These are phyloP conservation scores for Eucalyptus decipiens DNA, from an alignment of 345 rosid species.

Conservation along the genomic window DNA sequence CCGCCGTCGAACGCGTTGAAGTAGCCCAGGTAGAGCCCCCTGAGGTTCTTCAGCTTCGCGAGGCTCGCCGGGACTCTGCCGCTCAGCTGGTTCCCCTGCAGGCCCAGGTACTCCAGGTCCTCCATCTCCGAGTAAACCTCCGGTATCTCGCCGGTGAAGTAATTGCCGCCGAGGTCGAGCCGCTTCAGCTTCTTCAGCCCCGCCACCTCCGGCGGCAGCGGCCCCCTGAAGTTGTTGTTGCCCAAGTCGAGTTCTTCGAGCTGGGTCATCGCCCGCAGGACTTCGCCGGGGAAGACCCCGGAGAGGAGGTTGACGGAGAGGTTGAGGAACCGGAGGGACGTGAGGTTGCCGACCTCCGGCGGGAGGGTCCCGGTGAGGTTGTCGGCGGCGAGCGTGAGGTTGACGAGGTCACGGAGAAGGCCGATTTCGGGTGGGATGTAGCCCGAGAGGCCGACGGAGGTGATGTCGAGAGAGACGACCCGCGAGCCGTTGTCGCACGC, in stretches of 20 bases:
- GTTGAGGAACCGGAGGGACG: conserved; percentile 43
- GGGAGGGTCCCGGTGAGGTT: conserved; percentile 65
- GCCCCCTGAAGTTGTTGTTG: conserved; percentile 62
- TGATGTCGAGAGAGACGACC: conserved; percentile 51
- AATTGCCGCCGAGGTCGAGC: conserved; percentile 70
- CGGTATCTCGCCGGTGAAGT: conserved; percentile 63
- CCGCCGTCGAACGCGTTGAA: conserved; percentile 46
- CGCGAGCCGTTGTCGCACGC: conserved; percentile 38
- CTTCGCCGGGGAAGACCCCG: conserved; percentile 51
- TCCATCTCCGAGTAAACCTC: conserved; percentile 52
- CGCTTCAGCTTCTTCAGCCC: conserved; percentile 43
- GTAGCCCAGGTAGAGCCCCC: conserved; percentile 47
- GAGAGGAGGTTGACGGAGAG: conserved; percentile 44
- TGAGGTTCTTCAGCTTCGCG: conserved; percentile 44
- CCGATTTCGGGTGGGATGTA: conserved; percentile 71
- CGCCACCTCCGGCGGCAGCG: conserved; percentile 39
- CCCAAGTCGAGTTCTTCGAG: conserved; percentile 56
- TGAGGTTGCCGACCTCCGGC: conserved; percentile 36
- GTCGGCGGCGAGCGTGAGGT: conserved; percentile 36
- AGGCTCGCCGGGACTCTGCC: conserved; percentile 50
- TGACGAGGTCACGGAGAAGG: conserved; percentile 35
- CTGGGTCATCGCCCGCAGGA: conserved; percentile 27
- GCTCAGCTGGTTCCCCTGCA: conserved; percentile 44
- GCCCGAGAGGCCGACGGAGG: conserved; percentile 37
- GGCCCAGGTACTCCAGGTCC: conserved; percentile 58